phyloP scores from a whole-genome alignment of 192 early-diverging fungal genomes.

The Gryganskiella cystojenkinii region DNA sequence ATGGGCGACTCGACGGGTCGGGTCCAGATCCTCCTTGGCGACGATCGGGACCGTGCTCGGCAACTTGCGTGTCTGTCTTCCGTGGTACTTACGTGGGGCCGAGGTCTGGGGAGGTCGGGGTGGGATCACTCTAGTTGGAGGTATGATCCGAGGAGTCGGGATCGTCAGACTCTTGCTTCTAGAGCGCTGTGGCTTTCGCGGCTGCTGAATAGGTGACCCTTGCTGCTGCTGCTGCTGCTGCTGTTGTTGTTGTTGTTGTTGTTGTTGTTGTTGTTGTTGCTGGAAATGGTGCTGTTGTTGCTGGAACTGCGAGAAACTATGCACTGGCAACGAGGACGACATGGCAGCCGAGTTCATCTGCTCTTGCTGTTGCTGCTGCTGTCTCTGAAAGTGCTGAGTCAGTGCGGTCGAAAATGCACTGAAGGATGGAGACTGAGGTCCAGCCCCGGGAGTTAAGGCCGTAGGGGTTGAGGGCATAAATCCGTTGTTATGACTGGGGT shows the following conservation, averaged over 20 bases:
- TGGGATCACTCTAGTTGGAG: conserved; percentile 35
- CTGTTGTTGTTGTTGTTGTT: conserved; percentile 16
- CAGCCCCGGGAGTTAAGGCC: neutral
- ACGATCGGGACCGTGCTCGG: neutral
- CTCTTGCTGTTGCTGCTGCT: conserved; percentile 41
- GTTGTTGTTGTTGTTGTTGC: conserved; percentile 13
- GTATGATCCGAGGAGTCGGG: conserved; percentile 42
- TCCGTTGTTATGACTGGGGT: conserved; percentile 9
- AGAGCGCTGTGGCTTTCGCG: conserved; percentile 19
- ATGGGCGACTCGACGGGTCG: conserved; percentile 54
- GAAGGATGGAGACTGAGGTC: conserved; percentile 26
- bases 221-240: conserved; percentile 4
- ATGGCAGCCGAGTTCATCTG: conserved; percentile 30
- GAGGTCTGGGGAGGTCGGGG: conserved; percentile 35
- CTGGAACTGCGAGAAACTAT: conserved; percentile 21
- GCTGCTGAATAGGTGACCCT: no score
- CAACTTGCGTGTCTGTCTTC: conserved; percentile 46
- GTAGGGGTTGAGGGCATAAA: conserved; percentile 22
- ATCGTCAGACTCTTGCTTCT: conserved; percentile 48
- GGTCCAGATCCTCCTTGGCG: conserved; percentile 28
- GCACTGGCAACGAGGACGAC: conserved; percentile 31
- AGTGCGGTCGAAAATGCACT: conserved; percentile 34
- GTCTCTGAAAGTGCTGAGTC: conserved; percentile 40
- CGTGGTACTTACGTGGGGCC: conserved; percentile 47
- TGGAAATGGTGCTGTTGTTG: conserved; percentile 8